Conservation (phyloP, 108 stramenopile genomes). For the Cyclotella distinguenda region DNA sequence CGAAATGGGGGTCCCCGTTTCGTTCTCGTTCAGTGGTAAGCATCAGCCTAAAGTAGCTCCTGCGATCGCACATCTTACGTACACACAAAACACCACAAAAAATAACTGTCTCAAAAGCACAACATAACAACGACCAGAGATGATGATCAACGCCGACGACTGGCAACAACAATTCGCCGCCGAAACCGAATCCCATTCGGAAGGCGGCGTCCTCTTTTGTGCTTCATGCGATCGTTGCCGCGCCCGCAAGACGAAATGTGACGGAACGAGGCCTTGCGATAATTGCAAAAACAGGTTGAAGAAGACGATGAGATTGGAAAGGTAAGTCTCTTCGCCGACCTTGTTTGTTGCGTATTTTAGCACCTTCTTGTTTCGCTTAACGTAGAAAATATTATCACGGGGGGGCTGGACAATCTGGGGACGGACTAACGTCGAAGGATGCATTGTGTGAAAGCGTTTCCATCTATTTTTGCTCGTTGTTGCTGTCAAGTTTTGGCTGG, state of each 20-base stretch:
- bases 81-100: too few relatives aligned
- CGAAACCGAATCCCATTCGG: too few relatives aligned
- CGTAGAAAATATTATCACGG: background rate
- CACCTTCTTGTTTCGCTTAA: background rate
- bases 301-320: slow-evolving; percentile 74
- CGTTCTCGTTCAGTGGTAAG: too few relatives aligned
- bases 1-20: too few relatives aligned
- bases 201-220: slow-evolving; percentile 42
- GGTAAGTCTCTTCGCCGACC: slow-evolving; percentile 14
- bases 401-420: too few relatives aligned
- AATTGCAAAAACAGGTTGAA: slow-evolving; percentile 78
- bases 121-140: background rate
- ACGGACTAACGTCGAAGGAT: too few relatives aligned
- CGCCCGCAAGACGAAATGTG: slow-evolving; percentile 81
- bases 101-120: too few relatives aligned
- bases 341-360: background rate
- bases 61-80: too few relatives aligned
- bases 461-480: too few relatives aligned
- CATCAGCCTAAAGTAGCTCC: too few relatives aligned
- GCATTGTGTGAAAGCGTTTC: too few relatives aligned
- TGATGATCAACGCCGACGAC: background rate
- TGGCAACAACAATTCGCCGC: background rate
- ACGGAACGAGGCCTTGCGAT: slow-evolving; percentile 72
- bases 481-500: too few relatives aligned
- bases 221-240: slow-evolving; percentile 85